Evolutionary conservation across 805 yeast genomes (phyloP), one percentile per base, ranked within the genome.

Genomic region (Torulaspora gathmanii): DNA sequence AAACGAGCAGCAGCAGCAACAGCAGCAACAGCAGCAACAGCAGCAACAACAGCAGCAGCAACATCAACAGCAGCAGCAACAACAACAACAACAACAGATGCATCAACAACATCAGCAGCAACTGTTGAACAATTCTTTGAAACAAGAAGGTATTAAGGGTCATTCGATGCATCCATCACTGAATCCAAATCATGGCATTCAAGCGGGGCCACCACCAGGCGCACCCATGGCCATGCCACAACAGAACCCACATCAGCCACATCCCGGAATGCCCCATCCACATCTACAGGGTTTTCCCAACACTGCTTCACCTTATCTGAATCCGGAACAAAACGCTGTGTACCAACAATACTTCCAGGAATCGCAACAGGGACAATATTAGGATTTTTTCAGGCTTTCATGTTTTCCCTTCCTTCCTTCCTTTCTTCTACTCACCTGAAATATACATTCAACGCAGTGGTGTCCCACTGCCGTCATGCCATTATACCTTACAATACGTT

Each of bases 281-380:
- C 62, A 57, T 75, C 77, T 45, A 65, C 72, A 54, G 71, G 73
- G 38, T 13, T 48, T 49, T 31, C 45, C 50, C 9, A 51, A 52
- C 36, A 44, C 57, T 6, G 49, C 56, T 9, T 41, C 50, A 9
- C 50, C 55, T 12, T 77, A 74, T 52, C 65, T 75, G 50, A 77
- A 74, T 53, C 75, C 77, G 39, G 79, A 77, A 42, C 75, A 71
- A 53, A 70, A 73, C 46, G 75, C 75, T 51, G 83, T 78, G 42
- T 80, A 80, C 55, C 81, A 79, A 63, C 83, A 79, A 53, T 81
- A 80, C 64, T 78, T 81, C 58, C 73, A 76, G 52, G 77, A 74
- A 61, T 72, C 75, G 46, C 83, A 77, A 61, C 83, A 77, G 63
- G 76, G 74, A 56, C 82, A 78, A 61, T 77, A 67, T 50, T 68